phyloP scores from a whole-genome alignment of 768 basidiomycete genomes.

The Serendipita sp. region DNA sequence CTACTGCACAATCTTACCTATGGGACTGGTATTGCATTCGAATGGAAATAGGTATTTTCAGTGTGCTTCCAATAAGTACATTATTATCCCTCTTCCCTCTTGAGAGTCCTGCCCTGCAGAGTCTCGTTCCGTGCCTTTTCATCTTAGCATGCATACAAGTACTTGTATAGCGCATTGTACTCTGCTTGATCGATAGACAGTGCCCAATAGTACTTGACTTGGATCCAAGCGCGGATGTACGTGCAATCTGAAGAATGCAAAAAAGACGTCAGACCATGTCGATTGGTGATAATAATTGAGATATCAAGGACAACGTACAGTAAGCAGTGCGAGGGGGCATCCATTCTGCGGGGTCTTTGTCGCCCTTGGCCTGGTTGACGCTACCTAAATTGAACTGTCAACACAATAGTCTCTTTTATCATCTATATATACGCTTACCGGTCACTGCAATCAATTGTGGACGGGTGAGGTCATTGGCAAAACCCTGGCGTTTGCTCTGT shows the following conservation, averaged over 20 bases:
- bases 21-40: too few relatives aligned
- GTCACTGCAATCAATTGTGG: slow-evolving; percentile 39
- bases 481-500: slow-evolving; percentile 25
- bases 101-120: too few relatives aligned
- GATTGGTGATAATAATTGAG: neutral
- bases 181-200: slow-evolving; percentile 35
- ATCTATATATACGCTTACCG: slow-evolving; percentile 16
- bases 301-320: neutral
- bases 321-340: slow-evolving; percentile 32
- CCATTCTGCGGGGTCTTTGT: slow-evolving; percentile 36
- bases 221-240: slow-evolving; percentile 37
- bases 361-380: slow-evolving; percentile 14
- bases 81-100: too few relatives aligned
- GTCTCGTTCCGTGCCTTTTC: too few relatives aligned
- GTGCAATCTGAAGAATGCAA: slow-evolving; percentile 23
- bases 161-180: slow-evolving; percentile 30
- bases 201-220: slow-evolving; percentile 30
- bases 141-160: slow-evolving; percentile 23
- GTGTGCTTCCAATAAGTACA: too few relatives aligned
- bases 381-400: slow-evolving; percentile 14
- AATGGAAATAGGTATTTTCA: too few relatives aligned
- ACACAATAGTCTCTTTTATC: too few relatives aligned
- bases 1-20: too few relatives aligned
- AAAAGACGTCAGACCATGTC: neutral
- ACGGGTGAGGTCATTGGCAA: slow-evolving; percentile 38